Base-by-base conservation (phyloP, 31 red algal genomes). In the Asparagopsis taxiformis region DNA sequence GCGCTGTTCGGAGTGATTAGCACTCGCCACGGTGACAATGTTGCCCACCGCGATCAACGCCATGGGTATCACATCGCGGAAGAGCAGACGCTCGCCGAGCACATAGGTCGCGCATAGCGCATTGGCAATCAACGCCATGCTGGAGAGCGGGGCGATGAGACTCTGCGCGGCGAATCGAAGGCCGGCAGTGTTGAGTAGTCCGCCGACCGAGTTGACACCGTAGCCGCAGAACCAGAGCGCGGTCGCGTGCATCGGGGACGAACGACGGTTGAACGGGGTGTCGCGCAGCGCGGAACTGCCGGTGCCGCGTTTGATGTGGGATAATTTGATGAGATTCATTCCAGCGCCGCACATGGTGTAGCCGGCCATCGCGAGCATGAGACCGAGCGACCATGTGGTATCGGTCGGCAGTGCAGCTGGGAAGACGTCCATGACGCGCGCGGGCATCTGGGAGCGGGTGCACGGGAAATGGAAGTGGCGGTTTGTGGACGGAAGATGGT, bases 291-390 rank as follows among this genome's bases (percentile, higher is more conserved):
- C 31, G 0, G 76, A 48, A 37, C 36, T 54, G 37, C 66, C 66
- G 4, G 77, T 65, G 19, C 77, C 87, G 11, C 72, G 34, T 43
- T 79, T 92, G 31, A 92, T 79, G 62, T 92, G 88, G 21, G 88
- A 92, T 16, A 92, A 71, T 37, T 82, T 76, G 65, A 92, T 92
- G 15, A 92, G 64, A 56, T 92, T 92, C 77, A 92, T 82, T 28
- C 88, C 88, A 9, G 80, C 77, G 28, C 88, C 88, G 60, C 79
- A 84, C 46, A 92, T 56, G 8, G 79, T 82, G 48, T 92, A 92
- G 13, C 88, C 88, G 15, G 68, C 74, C 55, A 83, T 78, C 20
- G 77, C 88, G 5, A 76, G 64, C 10, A 92, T 24, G 8, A 92
- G 66, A 30, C 88, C 88, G 19, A 83, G 26, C 26, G 79, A 77